Base-by-base conservation (phyloP, 352 stramenopile genomes). In the Phytophthora hibernalis region DNA sequence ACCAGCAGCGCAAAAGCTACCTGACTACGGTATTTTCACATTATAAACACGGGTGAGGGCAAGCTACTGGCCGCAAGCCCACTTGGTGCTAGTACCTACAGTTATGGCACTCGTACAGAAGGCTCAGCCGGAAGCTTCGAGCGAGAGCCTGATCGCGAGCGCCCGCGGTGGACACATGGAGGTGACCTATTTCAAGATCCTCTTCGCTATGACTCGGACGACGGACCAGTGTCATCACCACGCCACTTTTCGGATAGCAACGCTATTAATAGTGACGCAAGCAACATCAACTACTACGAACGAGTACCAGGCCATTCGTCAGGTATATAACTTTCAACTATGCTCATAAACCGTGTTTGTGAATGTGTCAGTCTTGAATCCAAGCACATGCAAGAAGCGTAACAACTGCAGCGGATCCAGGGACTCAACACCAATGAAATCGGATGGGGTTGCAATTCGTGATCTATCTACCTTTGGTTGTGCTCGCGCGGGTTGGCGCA, bases 11-110 rank as follows among this genome's bases (percentile, higher is more conserved):
- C 74, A 80, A 26, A 92, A 91, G 55, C 65, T 96, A 31, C 87
- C 87, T 6, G 85, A 96, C 71, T 96, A 89, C 61, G 85, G 87
- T 26, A 86, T 96, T 68, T 96, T 57, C 85, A 95, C 70, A 90
- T 95, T 52, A 95, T 95, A 54, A 94, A 93, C 65, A 74, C 76
- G 16, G 75, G 78, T 24, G 72, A 70, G 21, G 69, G 69, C 58
- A 75, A 77, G 43, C 83, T 88, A 51, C 69, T 93, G n/a, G 56
- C 89, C 9, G 85, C 82, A 45, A 95, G 85, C 38, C 83, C 87
- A 12, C 68, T 82, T 16, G 74, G 77, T 18, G 70, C 76, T 51
- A 88, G 73, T 45, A 78, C 79, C 20, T 94, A 90, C 67, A 80
- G 77, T 43, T 80, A 79, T 38, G 79, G 77, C 49, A 77, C 72